Conservation (phyloP, 257 asterid genomes). For the Anisodus acutangulus region DNA sequence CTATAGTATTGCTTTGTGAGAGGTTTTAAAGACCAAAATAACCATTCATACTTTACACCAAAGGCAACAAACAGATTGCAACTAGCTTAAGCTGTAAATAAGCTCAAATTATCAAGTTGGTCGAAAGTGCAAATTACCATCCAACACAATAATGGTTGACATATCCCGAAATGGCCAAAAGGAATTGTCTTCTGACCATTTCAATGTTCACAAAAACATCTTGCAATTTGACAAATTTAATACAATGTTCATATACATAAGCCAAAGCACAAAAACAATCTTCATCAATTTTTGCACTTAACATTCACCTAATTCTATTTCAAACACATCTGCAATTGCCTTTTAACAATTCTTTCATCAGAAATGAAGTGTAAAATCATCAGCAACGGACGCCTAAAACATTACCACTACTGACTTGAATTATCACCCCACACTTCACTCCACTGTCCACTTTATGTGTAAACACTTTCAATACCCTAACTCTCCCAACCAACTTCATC, state of each 20-base stretch:
- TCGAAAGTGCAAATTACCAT: background rate
- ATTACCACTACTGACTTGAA: constrained; percentile 72
- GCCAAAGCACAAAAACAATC: constrained; percentile 21
- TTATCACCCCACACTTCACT: constrained; percentile 68
- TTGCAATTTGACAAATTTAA: constrained; percentile 17
- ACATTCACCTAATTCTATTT: background rate
- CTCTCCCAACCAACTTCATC: constrained; percentile 89
- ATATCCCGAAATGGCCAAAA: background rate
- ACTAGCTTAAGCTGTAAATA: background rate
- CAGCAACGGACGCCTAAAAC: constrained; percentile 82
- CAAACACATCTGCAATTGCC: background rate
- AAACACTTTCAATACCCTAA: constrained; percentile 80
- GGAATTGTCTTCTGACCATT: background rate
- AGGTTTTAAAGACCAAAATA: background rate
- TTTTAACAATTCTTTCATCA: background rate
- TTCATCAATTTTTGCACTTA: constrained; percentile 29
- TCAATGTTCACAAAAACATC: background rate
- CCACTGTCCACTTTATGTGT: constrained; percentile 75
- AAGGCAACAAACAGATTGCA: background rate
- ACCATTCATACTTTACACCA: background rate
- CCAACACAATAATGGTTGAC: background rate
- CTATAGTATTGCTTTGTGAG: background rate
- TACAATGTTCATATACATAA: constrained; percentile 3
- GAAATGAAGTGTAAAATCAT: background rate
- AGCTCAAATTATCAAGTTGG: background rate